Evolutionary conservation across 768 basidiomycete species (phyloP), one percentile per base, ranked within the genome.

Genomic region (Coprinellus micaceus): DNA sequence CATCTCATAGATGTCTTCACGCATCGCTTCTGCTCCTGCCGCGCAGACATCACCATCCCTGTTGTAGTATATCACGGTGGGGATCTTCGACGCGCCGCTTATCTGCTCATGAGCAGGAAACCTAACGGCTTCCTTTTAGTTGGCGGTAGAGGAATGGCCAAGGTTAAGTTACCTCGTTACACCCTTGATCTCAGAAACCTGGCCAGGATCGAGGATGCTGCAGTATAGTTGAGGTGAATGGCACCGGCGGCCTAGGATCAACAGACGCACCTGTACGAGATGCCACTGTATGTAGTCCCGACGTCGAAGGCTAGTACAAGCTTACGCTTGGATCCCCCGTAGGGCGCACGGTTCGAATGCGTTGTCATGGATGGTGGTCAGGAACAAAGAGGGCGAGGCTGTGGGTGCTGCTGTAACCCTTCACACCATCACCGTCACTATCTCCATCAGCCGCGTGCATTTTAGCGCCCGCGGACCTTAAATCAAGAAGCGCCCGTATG

Each of bases 31-130:
- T 13, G 78, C 78, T 19, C 79, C 79, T 29, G 74, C 71, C 5
- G 77, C 75, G 48, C 70, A 67, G 17, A 76, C 69, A 0, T 60
- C 59, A 0, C 79, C 79, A 7, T 63, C 59, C 30, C 67, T 60
- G 54, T 78, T 74, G 55, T 81, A 81, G 60, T 75, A 82, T 13
- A 81, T 57, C 51, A 80, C 69, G 24, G 77, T 75, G 4, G 80
- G 80, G 54, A 81, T 78, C 62, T 80, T 81, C 49, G 72, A 75
- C 52, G 75, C 74, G 3, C 77, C 64, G 39, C 55, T 54, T 24
- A 47, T 11, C 45, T 57, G 19, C 43, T 65, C 61, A 36, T 65
- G 64, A 10, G 56, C 62, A 49, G 66, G 66, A 43, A 61, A 61
- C 33, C 62, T 61, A 6, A 48, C 37, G n/a, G n/a, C n/a, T n/a